A percentile compares a stretch with the other conserved stretches of the same genome.
These are phyloP conservation scores for Claviceps spartinae DNA, from an alignment of 2,329 filamentous ascomycete species.

Conservation along the genomic window DNA sequence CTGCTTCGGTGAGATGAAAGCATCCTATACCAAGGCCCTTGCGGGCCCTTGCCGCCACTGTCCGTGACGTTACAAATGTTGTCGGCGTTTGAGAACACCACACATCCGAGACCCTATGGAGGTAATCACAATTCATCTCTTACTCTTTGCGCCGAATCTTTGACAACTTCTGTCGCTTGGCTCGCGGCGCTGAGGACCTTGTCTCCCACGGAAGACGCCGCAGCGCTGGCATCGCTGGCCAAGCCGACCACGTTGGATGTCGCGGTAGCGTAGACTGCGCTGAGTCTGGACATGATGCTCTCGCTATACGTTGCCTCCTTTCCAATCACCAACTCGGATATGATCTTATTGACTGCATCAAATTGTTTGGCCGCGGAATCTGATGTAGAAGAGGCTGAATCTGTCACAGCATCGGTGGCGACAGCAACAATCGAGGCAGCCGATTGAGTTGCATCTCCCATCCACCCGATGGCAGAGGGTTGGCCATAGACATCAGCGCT, in stretches of 20 bases:
- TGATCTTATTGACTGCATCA: slow-evolving; percentile 52
- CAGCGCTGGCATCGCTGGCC: slow-evolving; percentile 20
- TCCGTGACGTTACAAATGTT: background rate
- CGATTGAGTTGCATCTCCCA: slow-evolving; percentile 29
- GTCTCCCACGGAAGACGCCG: slow-evolving; percentile 20
- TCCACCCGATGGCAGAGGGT: slow-evolving; percentile 44
- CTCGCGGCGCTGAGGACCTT: slow-evolving; percentile 24
- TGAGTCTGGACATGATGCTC: slow-evolving; percentile 60
- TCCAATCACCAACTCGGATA: slow-evolving; percentile 63
- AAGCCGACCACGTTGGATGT: slow-evolving; percentile 37
- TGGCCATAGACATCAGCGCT: slow-evolving; percentile 59
- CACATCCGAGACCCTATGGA: too few relatives aligned
- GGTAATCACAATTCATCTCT: slow-evolving; percentile 30
- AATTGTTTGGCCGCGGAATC: slow-evolving; percentile 51
- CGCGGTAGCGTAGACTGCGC: slow-evolving; percentile 58
- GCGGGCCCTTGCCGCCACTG: background rate
- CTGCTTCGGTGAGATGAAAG: background rate
- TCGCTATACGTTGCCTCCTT: slow-evolving; percentile 74
- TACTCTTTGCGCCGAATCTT: slow-evolving; percentile 21
- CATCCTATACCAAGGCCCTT: background rate
- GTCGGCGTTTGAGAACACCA: background rate
- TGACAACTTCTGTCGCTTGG: slow-evolving; percentile 29
- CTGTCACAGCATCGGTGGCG: slow-evolving; percentile 33
- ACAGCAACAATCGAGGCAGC: slow-evolving; percentile 47
- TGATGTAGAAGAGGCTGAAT: slow-evolving; percentile 38